Percentiles rank a stretch among this genome's conserved stretches.
phyloP scores from a whole-genome alignment of 2,329 filamentous ascomycete species.

The Thelonectria rubi region DNA sequence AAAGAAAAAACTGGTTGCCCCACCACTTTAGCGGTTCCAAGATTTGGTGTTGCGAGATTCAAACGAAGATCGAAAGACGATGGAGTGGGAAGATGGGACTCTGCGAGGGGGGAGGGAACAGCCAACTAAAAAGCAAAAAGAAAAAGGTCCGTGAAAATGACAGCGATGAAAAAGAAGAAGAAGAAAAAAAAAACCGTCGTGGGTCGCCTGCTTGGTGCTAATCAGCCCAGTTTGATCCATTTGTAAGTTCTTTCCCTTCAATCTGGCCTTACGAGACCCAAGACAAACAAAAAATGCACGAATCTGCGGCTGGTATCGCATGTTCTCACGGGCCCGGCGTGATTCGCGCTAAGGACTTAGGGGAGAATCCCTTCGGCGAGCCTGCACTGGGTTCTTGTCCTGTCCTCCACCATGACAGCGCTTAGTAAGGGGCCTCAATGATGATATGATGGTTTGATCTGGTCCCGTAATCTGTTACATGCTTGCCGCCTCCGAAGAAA shows the following conservation, averaged over 20 bases:
- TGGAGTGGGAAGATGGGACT: neutral
- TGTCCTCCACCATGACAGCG: constrained; percentile 16
- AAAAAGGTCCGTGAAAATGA: neutral
- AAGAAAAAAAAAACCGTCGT: no score
- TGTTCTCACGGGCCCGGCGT: constrained; percentile 8
- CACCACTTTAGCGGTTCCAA: neutral
- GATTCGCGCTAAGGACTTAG: constrained; percentile 11
- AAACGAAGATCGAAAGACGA: neutral
- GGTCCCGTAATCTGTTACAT: constrained; percentile 16
- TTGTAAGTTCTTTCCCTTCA: neutral
- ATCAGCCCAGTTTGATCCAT: neutral
- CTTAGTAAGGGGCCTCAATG: constrained; percentile 24
- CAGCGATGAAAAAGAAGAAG: no score
- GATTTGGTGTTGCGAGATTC: constrained; percentile 3
- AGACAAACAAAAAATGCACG: neutral
- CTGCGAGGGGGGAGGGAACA: neutral
- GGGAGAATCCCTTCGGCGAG: neutral
- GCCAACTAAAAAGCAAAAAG: neutral
- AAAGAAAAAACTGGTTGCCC: constrained; percentile 23
- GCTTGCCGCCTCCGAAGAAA: constrained; percentile 8
- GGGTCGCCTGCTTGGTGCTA: neutral
- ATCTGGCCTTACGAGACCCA: neutral
- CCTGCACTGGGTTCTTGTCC: neutral
- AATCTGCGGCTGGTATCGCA: constrained; percentile 2
- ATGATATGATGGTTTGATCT: constrained; percentile 26